phyloP scores from a whole-genome alignment of 257 asterid genomes.

The Solanum appendiculatum region DNA sequence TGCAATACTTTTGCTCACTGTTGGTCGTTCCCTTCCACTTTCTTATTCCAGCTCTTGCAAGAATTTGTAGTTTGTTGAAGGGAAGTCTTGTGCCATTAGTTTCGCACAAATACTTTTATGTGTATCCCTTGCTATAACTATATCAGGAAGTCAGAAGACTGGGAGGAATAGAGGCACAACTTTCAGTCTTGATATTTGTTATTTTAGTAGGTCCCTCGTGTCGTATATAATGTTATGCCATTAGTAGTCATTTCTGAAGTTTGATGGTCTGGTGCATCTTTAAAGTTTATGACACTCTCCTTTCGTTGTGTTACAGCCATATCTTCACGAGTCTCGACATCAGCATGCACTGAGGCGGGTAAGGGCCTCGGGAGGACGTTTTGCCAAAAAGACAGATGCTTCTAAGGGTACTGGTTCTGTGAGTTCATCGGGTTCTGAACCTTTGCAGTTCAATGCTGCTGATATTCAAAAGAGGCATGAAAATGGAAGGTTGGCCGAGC shows the following conservation, averaged over 20 bases:
- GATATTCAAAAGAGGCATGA: neutral
- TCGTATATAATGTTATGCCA: neutral
- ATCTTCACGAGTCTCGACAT: slow-evolving; percentile 88
- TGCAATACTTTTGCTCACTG: neutral
- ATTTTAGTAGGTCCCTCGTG: neutral
- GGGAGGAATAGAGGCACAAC: neutral
- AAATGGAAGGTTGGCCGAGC: slow-evolving; percentile 15
- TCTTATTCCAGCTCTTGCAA: neutral
- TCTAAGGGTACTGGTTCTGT: slow-evolving; percentile 25
- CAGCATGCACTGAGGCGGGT: slow-evolving; percentile 85
- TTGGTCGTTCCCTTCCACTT: neutral
- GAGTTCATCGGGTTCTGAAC: slow-evolving; percentile 29
- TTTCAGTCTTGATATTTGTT: neutral
- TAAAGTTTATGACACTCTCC: neutral
- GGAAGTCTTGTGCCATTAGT: neutral
- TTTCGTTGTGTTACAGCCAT: slow-evolving; percentile 40
- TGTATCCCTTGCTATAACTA: neutral
- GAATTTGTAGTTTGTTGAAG: neutral
- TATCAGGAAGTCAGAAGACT: neutral
- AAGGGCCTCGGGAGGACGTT: slow-evolving; percentile 84
- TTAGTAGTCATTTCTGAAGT: neutral
- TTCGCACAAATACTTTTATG: neutral
- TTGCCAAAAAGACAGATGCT: slow-evolving; percentile 52
- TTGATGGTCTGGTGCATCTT: neutral
- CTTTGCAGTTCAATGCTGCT: slow-evolving; percentile 15